Evolutionary conservation across 2,329 filamentous ascomycete species (phyloP).

Genomic region (Paecilomyces variotii): DNA sequence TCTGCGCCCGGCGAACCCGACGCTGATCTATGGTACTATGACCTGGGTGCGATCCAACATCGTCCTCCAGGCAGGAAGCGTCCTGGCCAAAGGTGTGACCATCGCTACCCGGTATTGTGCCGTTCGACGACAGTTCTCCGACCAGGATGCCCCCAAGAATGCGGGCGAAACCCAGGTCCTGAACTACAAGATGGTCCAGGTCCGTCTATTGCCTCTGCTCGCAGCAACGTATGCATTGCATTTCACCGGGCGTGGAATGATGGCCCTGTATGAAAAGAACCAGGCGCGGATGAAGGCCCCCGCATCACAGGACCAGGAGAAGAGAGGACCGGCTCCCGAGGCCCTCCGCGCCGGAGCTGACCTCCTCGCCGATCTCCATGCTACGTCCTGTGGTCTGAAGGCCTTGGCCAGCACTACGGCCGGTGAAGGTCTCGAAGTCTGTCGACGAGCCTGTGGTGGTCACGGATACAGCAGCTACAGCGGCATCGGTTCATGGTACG

Average conservation of each 20-base stretch:
- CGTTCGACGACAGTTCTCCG: slow-evolving; percentile 69
- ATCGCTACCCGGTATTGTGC: slow-evolving; percentile 69
- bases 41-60: slow-evolving; percentile 69
- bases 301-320: slow-evolving; percentile 36
- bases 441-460: slow-evolving; percentile 66
- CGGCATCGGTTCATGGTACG: slow-evolving; percentile 67
- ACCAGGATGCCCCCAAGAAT: slow-evolving; percentile 55
- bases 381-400: slow-evolving; percentile 69
- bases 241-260: slow-evolving; percentile 71
- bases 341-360: slow-evolving; percentile 52
- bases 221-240: slow-evolving; percentile 70
- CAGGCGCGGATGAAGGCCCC: slow-evolving; percentile 56
- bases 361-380: slow-evolving; percentile 65
- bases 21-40: slow-evolving; percentile 65
- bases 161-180: slow-evolving; percentile 65
- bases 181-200: slow-evolving; percentile 75
- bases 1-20: slow-evolving; percentile 56
- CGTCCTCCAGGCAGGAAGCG: slow-evolving; percentile 63
- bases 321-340: slow-evolving; percentile 57
- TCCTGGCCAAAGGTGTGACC: slow-evolving; percentile 66
- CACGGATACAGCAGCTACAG: slow-evolving; percentile 69
- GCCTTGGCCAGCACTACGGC: slow-evolving; percentile 64
- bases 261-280: slow-evolving; percentile 63
- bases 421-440: slow-evolving; percentile 66
- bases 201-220: slow-evolving; percentile 62